A percentile compares a stretch with the other conserved stretches of the same genome.
phyloP scores from a whole-genome alignment of 495 filamentous ascomycete genomes.

The Tuber calosporum region DNA sequence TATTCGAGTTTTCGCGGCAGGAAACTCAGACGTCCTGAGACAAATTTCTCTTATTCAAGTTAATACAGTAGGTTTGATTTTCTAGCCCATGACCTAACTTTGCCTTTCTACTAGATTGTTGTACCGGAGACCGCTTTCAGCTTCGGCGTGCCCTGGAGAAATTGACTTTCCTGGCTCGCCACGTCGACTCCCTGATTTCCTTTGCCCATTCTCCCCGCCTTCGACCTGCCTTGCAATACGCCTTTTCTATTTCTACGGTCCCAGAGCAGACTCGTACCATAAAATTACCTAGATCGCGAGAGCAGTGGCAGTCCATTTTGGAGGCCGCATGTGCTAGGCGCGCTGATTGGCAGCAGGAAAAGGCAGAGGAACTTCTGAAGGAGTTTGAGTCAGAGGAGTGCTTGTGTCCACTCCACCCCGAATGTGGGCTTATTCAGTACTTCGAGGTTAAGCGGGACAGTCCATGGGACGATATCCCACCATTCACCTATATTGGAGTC shows the following conservation, averaged over 20 bases:
- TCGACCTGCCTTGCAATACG: background rate
- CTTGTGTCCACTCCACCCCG: background rate
- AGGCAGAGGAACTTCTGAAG: background rate
- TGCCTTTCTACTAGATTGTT: background rate
- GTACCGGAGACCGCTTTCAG: background rate
- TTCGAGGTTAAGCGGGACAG: background rate
- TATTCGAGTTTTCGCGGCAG: background rate
- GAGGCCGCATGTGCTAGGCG: background rate
- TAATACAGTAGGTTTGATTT: background rate
- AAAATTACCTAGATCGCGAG: background rate
- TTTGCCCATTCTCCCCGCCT: background rate
- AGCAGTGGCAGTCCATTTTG: background rate
- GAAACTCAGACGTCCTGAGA: background rate
- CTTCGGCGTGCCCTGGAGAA: background rate
- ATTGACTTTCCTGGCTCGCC: background rate
- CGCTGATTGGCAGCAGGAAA: background rate
- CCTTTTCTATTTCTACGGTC: background rate
- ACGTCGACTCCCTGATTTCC: background rate
- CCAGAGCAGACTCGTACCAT: background rate
- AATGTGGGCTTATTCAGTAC: background rate
- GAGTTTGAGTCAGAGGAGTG: background rate
- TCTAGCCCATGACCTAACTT: background rate
- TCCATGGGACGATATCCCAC: background rate
- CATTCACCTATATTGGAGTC: background rate
- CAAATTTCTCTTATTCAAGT: background rate